Conservation (phyloP, 1,284 basidiomycete genomes). For the Xerocomus minutiporus region DNA sequence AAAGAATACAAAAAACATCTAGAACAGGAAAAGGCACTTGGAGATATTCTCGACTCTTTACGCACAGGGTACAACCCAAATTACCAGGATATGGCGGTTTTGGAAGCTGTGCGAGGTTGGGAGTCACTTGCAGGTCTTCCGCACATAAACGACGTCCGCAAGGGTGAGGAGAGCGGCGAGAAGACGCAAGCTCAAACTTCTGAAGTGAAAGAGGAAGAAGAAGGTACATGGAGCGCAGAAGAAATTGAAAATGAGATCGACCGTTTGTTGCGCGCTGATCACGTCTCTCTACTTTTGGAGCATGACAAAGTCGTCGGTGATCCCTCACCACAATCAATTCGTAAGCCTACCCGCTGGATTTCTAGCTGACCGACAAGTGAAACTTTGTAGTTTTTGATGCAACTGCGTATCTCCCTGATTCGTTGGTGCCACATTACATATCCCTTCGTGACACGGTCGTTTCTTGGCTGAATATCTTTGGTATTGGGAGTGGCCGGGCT, state of each 20-base stretch:
- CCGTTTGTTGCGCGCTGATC: constrained; percentile 64
- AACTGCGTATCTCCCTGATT: constrained; percentile 84
- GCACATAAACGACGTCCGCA: constrained; percentile 59
- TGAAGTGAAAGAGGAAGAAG: constrained; percentile 28
- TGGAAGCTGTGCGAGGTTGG: constrained; percentile 94
- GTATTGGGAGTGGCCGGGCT: constrained; percentile 44
- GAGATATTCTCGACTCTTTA: constrained; percentile 81
- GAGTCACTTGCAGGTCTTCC: constrained; percentile 73
- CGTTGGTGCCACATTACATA: constrained; percentile 73
- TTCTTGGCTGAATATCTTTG: constrained; percentile 64
- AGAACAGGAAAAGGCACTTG: constrained; percentile 72
- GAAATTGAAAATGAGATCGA: constrained; percentile 61
- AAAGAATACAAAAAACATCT: constrained; percentile 68
- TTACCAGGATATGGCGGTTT: constrained; percentile 98
- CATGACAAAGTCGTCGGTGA: constrained; percentile 63
- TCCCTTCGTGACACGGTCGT: constrained; percentile 61
- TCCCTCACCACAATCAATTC: constrained; percentile 44
- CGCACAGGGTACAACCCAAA: constrained; percentile 93
- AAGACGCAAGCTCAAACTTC: constrained; percentile 14
- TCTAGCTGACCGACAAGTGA: constrained; percentile 8
- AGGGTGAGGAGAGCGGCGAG: constrained; percentile 36
- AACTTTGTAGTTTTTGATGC: constrained; percentile 68
- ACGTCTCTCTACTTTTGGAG: constrained; percentile 68
- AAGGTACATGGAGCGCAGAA: constrained; percentile 51
- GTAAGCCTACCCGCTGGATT: constrained; percentile 39